Base-by-base conservation (phyloP, 768 basidiomycete species). In the Paxillus involutus region DNA sequence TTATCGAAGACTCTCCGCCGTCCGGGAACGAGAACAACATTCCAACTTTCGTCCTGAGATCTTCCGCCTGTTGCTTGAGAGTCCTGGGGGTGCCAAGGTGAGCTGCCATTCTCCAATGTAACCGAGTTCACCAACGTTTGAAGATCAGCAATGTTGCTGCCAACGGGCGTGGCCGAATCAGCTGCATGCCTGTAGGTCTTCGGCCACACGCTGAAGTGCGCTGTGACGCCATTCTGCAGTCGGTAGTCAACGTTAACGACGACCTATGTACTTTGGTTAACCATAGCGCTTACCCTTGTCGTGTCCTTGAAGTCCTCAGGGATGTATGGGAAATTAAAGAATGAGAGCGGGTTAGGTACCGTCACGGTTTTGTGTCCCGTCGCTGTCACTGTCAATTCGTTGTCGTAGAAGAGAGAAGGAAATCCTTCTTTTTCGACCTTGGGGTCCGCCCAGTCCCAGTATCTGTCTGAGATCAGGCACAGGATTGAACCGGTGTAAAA, bases 371-470 rank as follows among this genome's bases (percentile, higher is more conserved):
- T 51, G 17, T 57, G 40, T 30, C 51, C 55, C 8, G 47, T 17
- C 29, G 47, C 44, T 21, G 43, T 14, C n/a, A 67, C 47, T 2
- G 41, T 16, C 32, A 67, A n/a, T 14, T 55, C 48, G 0, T 68
- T 47, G 3, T 48, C 24, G 37, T 56, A 57, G 26, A 67, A 58
- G 4, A 68, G 46, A 33, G 64, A 44, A 7, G 67, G 62, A 3
- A 69, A 41, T 3, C 67, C 64, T 17, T 62, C 46, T n/a, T 35
- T 24, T 11, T 55, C 52, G 13, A 64, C 59, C 49, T 40, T 51
- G 11, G 56, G 58, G 24, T 58, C 67, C 2, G 60, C 67, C 66
- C 68, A 69, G 49, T 69, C 65, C 65, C 68, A 69, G 45, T 62
- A 68, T 33, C 63, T 69, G 46, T 13, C 19, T 6, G 43, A 16